These are phyloP conservation scores for Oenanthe javanica DNA, from an alignment of 140 eudicot genomes.

Conservation along the genomic window DNA sequence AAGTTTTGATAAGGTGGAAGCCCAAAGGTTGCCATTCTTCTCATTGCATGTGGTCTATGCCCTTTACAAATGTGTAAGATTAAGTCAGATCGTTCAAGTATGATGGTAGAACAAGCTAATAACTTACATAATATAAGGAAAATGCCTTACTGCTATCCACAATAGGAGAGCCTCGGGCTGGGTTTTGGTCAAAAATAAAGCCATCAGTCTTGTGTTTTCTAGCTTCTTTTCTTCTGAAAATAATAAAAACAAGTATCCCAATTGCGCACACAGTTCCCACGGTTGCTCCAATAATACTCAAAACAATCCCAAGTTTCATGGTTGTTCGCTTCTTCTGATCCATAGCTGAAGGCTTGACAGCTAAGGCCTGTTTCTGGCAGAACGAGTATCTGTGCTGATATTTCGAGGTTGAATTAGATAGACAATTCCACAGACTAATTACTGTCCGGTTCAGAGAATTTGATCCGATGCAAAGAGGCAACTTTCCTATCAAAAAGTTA, in stretches of 20 bases:
- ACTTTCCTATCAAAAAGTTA: slow-evolving; percentile 63
- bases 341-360: slow-evolving; percentile 58
- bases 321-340: slow-evolving; percentile 31
- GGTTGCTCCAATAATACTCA: slow-evolving; percentile 69
- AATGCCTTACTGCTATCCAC: slow-evolving; percentile 37
- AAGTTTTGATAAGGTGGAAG: slow-evolving; percentile 69
- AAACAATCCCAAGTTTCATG: slow-evolving; percentile 63
- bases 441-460: slow-evolving; percentile 45
- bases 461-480: slow-evolving; percentile 68
- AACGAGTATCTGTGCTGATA: slow-evolving; percentile 50
- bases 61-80: slow-evolving; percentile 21
- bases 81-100: neutral
- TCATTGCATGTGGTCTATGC: slow-evolving; percentile 63
- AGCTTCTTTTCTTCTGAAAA: slow-evolving; percentile 33
- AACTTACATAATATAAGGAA: neutral
- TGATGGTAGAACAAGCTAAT: neutral
- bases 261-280: slow-evolving; percentile 39
- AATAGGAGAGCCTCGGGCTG: slow-evolving; percentile 31
- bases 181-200: slow-evolving; percentile 44
- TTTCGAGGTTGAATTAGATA: slow-evolving; percentile 44
- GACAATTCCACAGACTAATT: slow-evolving; percentile 58
- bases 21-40: slow-evolving; percentile 67
- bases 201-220: slow-evolving; percentile 36
- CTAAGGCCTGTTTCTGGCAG: slow-evolving; percentile 68
- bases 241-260: slow-evolving; percentile 46